These are phyloP conservation scores for Herpetomonas tarakana DNA, from an alignment of 208 protist species.

Conservation along the genomic window DNA sequence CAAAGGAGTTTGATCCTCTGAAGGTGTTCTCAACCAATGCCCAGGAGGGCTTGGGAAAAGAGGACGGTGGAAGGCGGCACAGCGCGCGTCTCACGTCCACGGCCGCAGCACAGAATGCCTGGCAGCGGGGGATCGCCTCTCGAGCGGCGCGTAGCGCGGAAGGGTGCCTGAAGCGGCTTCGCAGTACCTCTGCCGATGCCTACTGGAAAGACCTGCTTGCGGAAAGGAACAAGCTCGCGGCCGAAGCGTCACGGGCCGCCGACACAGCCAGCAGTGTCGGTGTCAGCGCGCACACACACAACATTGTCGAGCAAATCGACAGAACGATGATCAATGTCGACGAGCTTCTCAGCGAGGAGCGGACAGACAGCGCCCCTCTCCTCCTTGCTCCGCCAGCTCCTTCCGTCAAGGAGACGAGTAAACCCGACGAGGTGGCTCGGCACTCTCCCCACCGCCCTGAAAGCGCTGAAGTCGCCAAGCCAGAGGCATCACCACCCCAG, in stretches of 20 bases:
- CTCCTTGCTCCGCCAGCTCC: no score
- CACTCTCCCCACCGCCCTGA: no score
- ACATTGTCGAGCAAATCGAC: background rate
- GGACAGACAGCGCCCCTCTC: no score
- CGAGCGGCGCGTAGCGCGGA: no score
- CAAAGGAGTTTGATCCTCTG: constrained; percentile 26
- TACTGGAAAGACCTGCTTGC: background rate
- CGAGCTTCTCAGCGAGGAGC: background rate
- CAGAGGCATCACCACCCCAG: no score
- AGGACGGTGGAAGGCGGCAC: constrained; percentile 1
- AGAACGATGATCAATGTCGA: background rate
- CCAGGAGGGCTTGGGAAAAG: background rate
- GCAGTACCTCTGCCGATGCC: background rate
- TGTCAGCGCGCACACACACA: background rate
- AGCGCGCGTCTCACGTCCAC: no score
- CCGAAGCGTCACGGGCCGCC: no score
- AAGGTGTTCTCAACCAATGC: constrained; percentile 15
- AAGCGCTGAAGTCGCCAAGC: no score
- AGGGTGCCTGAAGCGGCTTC: background rate
- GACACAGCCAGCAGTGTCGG: background rate
- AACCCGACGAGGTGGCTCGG: no score
- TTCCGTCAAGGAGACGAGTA: no score
- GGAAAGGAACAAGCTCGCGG: background rate
- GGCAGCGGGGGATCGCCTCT: no score
- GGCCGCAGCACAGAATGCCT: no score